A percentile compares a stretch with the other conserved stretches of the same genome.
Conservation (phyloP, 805 yeast species). For the Wickerhamiella brachini region DNA sequence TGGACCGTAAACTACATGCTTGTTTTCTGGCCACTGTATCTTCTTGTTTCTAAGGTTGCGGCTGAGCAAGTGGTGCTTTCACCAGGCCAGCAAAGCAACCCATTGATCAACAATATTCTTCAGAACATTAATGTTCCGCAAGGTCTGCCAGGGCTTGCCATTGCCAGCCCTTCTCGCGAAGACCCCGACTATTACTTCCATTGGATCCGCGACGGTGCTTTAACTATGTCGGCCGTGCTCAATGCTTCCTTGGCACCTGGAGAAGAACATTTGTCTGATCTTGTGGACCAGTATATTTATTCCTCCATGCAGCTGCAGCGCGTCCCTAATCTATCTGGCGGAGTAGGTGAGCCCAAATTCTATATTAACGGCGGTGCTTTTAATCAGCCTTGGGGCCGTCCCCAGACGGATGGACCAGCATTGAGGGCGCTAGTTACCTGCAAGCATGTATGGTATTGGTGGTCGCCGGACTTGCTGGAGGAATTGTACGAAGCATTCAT, state of each 20-base stretch:
- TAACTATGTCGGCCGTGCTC: conserved; percentile 45
- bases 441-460: conserved; percentile 38
- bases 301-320: conserved; percentile 51
- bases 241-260: conserved; percentile 17
- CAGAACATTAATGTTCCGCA: conserved; percentile 7
- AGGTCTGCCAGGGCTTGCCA: conserved; percentile 51
- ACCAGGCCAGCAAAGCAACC: neutral
- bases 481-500: conserved; percentile 38
- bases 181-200: conserved; percentile 76
- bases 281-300: conserved; percentile 37
- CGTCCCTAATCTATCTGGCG: conserved; percentile 59
- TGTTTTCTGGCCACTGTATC: neutral
- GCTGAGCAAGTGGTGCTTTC: neutral
- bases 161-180: conserved; percentile 67
- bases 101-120: conserved; percentile 15
- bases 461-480: conserved; percentile 18
- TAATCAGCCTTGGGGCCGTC: conserved; percentile 73
- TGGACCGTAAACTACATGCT: neutral
- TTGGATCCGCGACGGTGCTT: conserved; percentile 86
- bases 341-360: conserved; percentile 88
- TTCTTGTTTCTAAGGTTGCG: neutral
- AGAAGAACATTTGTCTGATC: conserved; percentile 32
- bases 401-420: conserved; percentile 93
- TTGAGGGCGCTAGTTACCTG: conserved; percentile 54
- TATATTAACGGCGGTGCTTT: conserved; percentile 51